A percentile compares a stretch with the other conserved stretches of the same genome.
phyloP scores from a whole-genome alignment of 2,329 filamentous ascomycete genomes.

The Exophiala spinifera region DNA sequence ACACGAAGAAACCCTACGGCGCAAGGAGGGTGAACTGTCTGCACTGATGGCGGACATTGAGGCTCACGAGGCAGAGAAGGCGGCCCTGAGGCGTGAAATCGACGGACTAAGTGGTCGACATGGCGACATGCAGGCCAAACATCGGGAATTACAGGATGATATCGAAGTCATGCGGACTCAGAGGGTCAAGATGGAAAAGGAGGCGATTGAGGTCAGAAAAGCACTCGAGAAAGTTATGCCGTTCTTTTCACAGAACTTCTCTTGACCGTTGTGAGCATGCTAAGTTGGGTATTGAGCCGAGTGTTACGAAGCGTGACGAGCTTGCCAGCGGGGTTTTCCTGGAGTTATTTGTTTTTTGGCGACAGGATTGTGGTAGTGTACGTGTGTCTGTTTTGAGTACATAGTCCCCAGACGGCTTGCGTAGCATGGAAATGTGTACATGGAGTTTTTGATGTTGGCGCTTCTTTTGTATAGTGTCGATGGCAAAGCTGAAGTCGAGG shows the following conservation, averaged over 20 bases:
- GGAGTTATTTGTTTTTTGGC: too few species aligned
- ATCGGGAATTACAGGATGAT: slow-evolving; percentile 84
- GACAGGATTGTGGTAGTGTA: too few species aligned
- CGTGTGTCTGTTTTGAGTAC: too few species aligned
- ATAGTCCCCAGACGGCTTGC: too few species aligned
- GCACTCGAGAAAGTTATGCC: slow-evolving; percentile 84
- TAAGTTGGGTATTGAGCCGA: too few species aligned
- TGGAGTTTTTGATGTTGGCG: too few species aligned
- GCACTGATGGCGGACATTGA: slow-evolving; percentile 81
- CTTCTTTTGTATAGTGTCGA: too few species aligned
- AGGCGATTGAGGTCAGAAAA: slow-evolving; percentile 82
- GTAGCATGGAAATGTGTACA: too few species aligned
- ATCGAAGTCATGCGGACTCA: slow-evolving; percentile 82
- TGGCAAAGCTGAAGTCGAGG: too few species aligned
- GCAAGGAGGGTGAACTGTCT: slow-evolving; percentile 89
- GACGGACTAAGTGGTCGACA: slow-evolving; percentile 69
- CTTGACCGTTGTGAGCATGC: slow-evolving; percentile 2
- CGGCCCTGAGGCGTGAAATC: slow-evolving; percentile 74
- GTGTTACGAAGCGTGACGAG: background rate
- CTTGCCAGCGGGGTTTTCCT: too few species aligned
- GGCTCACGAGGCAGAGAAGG: slow-evolving; percentile 76
- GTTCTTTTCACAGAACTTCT: slow-evolving; percentile 28
- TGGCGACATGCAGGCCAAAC: slow-evolving; percentile 69
- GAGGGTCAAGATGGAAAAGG: slow-evolving; percentile 78
- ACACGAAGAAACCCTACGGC: slow-evolving; percentile 88